Base-by-base conservation (phyloP, 129 eudicot species). In the Chrysanthemum makinoi region DNA sequence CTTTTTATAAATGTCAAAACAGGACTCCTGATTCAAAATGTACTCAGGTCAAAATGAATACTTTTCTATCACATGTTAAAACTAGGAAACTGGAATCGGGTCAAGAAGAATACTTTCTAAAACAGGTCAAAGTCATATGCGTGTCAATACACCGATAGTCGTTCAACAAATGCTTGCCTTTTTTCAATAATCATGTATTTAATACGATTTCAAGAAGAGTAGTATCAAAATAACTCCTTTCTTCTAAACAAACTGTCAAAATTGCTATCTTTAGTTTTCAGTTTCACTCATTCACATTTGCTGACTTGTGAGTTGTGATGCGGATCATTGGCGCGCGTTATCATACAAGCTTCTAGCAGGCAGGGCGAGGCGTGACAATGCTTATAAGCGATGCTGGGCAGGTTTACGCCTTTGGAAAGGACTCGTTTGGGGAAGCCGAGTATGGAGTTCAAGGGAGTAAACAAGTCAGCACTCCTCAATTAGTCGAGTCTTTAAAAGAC, bases 341-440 rank as follows among this genome's bases (percentile, higher is more conserved):
- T 94, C 51, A 90, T 94, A 69, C 97, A 94, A 50, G 99, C 96
- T n/a, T n/a, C n/a, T n/a, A 12, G 91, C 97, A n/a, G n/a, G 97
- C 91, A 5, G 99, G 99, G 73, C 89, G 97, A 0, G 97, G 96
- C 28, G 75, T 97, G 49, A 87, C 99, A 43, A 90, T 94, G 97
- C 82, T 94, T 46, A 86, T 87, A 15, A 90, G 96, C 28, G 97
- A 94, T 73, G 68, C 76, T 15, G 97, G 99, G 63, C 83, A 68
- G 75, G 99, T 94, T 19, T 94, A 87, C 76, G 83, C 99, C 70
- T 82, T 94, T 46, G 99, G 99, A 60, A 94, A 90, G 79, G 96
- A 90, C 67, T 86, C 97, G 0, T 94, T 89, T 78, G 97, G 97
- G 66, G 99, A 94, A 71, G 89, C 87, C 9, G 97, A 94, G 69